phyloP scores from a whole-genome alignment of 768 basidiomycete genomes.

The Ramaria sp. region DNA sequence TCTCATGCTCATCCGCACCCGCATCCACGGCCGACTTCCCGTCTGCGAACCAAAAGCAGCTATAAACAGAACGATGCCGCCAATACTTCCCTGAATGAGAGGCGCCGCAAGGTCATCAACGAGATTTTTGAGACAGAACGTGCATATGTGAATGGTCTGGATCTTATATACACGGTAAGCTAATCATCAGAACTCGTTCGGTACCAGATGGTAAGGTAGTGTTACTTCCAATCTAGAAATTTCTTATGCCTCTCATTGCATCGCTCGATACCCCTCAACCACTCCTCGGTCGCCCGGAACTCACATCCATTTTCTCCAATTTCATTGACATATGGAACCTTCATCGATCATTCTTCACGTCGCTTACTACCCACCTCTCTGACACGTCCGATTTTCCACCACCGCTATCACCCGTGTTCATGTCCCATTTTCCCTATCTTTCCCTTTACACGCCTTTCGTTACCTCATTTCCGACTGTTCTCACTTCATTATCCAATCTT shows the following conservation, averaged over 20 bases:
- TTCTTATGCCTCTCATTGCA: conserved; percentile 67
- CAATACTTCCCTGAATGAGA: conserved; percentile 41
- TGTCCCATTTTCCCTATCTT: conserved; percentile 80
- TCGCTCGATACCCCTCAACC: conserved; percentile 62
- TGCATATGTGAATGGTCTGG: conserved; percentile 71
- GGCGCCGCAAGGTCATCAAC: conserved; percentile 57
- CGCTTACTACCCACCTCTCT: conserved; percentile 39
- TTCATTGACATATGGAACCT: conserved; percentile 90
- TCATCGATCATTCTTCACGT: conserved; percentile 62
- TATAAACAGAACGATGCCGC: conserved; percentile 25
- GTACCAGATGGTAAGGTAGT: neutral
- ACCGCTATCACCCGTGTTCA: conserved; percentile 48
- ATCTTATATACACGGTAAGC: conserved; percentile 70
- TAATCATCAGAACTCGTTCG: neutral
- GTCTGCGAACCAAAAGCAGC: conserved; percentile 19
- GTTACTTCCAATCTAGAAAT: conserved; percentile 43
- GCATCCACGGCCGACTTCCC: conserved; percentile 24
- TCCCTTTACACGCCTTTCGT: conserved; percentile 82
- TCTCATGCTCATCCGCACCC: conserved; percentile 13
- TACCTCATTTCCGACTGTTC: conserved; percentile 60
- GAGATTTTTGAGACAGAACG: conserved; percentile 79
- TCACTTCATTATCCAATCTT: conserved; percentile 48
- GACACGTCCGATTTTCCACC: conserved; percentile 22
- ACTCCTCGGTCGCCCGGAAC: conserved; percentile 54
- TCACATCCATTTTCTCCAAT: conserved; percentile 75